Evolutionary conservation across 1,284 basidiomycete genomes (phyloP).

Genomic region (Trametes polyzona): DNA sequence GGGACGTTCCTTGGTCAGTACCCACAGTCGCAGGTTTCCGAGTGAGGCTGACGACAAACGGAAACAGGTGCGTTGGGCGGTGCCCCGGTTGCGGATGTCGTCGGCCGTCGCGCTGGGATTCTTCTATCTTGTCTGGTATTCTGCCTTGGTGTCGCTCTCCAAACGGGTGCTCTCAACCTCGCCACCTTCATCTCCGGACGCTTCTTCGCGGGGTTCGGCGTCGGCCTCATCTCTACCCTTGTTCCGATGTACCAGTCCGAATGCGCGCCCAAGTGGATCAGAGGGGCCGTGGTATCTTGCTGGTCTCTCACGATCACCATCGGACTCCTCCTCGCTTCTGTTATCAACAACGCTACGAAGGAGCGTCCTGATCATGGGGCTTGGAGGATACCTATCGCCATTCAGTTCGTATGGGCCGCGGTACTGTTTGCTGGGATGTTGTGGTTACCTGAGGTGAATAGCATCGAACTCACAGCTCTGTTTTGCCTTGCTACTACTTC

Average conservation of each 20-base stretch:
- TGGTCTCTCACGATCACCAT: constrained; percentile 88
- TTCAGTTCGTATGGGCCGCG: constrained; percentile 74
- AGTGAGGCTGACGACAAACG: background rate
- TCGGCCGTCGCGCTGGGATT: constrained; percentile 55
- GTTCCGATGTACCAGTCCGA: constrained; percentile 85
- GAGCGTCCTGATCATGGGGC: constrained; percentile 57
- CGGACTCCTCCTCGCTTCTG: constrained; percentile 75
- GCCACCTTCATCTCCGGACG: constrained; percentile 75
- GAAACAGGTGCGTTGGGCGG: constrained; percentile 35
- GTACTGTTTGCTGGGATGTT: constrained; percentile 66
- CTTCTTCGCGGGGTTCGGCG: constrained; percentile 82
- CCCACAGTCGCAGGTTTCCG: constrained; percentile 18
- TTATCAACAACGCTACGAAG: constrained; percentile 80
- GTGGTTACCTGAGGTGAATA: constrained; percentile 64
- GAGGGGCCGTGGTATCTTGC: constrained; percentile 83
- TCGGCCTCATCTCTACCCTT: constrained; percentile 71
- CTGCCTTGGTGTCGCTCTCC: constrained; percentile 67
- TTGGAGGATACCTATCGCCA: constrained; percentile 79
- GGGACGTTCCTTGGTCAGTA: constrained; percentile 48
- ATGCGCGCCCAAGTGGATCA: constrained; percentile 38
- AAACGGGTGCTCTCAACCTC: constrained; percentile 57
- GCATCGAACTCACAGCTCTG: background rate
- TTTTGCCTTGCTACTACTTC: background rate
- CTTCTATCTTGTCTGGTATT: constrained; percentile 63
- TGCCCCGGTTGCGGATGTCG: constrained; percentile 41